Percentiles rank a stretch among this genome's conserved stretches.
Evolutionary conservation across 176 grass and related monocot genomes (phyloP).

Genomic region (Ananas comosus): DNA sequence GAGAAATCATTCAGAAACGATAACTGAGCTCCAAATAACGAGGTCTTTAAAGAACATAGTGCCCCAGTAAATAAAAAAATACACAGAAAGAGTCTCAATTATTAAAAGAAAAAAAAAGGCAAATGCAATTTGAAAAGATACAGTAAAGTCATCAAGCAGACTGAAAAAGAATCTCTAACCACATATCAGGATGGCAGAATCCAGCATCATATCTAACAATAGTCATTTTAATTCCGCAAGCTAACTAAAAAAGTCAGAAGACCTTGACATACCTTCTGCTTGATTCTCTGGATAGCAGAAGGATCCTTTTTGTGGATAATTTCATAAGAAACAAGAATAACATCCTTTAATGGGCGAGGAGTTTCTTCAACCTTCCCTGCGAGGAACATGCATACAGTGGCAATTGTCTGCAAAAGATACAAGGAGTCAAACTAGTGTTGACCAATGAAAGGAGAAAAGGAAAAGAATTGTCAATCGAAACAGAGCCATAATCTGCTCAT

Average conservation of each 20-base stretch:
- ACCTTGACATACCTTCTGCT: not conserved
- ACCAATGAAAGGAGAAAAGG: not conserved
- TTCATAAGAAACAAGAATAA: conserved; percentile 37
- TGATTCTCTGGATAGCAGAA: conserved; percentile 33
- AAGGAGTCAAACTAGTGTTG: not conserved
- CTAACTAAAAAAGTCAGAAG: too few species aligned
- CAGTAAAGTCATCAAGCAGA: too few species aligned
- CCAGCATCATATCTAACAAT: too few species aligned
- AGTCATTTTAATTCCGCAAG: too few species aligned
- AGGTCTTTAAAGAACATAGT: too few species aligned
- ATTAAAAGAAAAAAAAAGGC: too few species aligned
- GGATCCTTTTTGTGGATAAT: conserved; percentile 43
- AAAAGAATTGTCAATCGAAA: not conserved
- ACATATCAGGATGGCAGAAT: not conserved
- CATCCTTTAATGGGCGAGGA: conserved; percentile 24
- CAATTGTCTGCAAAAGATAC: conserved; percentile 42
- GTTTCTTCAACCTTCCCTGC: conserved; percentile 63
- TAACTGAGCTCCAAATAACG: too few species aligned
- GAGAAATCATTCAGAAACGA: not conserved
- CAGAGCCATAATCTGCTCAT: too few species aligned
- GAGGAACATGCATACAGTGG: conserved; percentile 61
- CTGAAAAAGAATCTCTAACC: too few species aligned
- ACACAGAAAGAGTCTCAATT: not conserved
- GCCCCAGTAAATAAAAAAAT: not conserved
- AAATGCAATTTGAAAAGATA: too few species aligned